Percentiles rank a stretch among this genome's conserved stretches.
Conservation (phyloP, 768 basidiomycete genomes). For the Boletus reticulatus region DNA sequence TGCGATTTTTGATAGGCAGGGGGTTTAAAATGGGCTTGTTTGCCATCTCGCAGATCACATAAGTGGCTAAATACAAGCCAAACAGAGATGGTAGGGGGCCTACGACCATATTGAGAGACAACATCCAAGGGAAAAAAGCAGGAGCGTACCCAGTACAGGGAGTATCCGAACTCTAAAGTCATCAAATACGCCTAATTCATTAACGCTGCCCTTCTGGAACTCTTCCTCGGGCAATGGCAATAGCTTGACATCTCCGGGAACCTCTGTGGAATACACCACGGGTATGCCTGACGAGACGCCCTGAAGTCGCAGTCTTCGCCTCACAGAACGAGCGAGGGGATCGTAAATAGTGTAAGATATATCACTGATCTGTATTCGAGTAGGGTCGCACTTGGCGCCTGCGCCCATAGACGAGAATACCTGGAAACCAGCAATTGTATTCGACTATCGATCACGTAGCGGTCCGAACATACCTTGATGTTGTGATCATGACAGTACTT, state of each 20-base stretch:
- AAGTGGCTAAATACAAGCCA: constrained; percentile 86
- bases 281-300: constrained; percentile 70
- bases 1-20: constrained; percentile 80
- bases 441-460: background rate
- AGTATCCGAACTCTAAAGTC: constrained; percentile 93
- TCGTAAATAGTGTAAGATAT: constrained; percentile 92
- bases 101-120: constrained; percentile 2
- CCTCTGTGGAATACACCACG: constrained; percentile 95
- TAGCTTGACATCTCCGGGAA: constrained; percentile 82
- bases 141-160: constrained; percentile 74
- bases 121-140: background rate
- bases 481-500: constrained; percentile 78
- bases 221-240: constrained; percentile 91
- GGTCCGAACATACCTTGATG: constrained; percentile 59
- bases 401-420: constrained; percentile 98
- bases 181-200: constrained; percentile 86
- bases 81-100: constrained; percentile 83
- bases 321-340: constrained; percentile 89
- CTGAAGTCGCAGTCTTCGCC: constrained; percentile 64
- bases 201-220: constrained; percentile 83
- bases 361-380: constrained; percentile 92
- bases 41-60: constrained; percentile 82
- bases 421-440: constrained; percentile 32
- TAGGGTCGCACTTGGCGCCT: constrained; percentile 92
- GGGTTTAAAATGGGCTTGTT: constrained; percentile 82